These are phyloP conservation scores for Tetradesmus lagerheimii DNA, from an alignment of 139 green algal genomes.

Conservation along the genomic window DNA sequence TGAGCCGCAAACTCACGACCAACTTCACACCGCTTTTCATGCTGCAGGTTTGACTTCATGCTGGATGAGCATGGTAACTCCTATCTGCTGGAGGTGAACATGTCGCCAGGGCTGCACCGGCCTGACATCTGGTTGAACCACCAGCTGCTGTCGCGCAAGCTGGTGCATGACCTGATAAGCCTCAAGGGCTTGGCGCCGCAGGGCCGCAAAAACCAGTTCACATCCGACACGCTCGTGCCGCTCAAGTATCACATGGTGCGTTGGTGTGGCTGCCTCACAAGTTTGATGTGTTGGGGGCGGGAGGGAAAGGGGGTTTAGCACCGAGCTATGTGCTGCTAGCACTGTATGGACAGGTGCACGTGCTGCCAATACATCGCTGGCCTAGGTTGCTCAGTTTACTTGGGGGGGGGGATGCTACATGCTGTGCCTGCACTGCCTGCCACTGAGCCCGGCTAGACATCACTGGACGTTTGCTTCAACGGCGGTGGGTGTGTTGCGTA, in stretches of 20 bases:
- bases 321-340: too few relatives aligned
- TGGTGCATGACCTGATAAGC: conserved; percentile 2
- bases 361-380: too few relatives aligned
- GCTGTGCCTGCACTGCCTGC: too few relatives aligned
- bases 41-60: conserved; percentile 27
- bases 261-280: not conserved
- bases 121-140: not conserved
- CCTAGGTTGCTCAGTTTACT: too few relatives aligned
- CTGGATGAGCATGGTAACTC: not conserved
- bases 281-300: too few relatives aligned
- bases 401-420: too few relatives aligned
- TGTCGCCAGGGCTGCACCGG: not conserved
- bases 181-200: not conserved
- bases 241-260: not conserved
- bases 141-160: conserved; percentile 24
- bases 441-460: too few relatives aligned
- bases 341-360: too few relatives aligned
- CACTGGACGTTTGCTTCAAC: too few relatives aligned
- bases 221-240: not conserved
- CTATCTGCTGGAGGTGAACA: conserved; percentile 6
- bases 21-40: not conserved
- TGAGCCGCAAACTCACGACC: too few relatives aligned
- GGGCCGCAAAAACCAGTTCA: not conserved
- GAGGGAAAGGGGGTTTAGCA: too few relatives aligned
- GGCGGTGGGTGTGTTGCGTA: too few relatives aligned